Evolutionary conservation across 768 basidiomycete genomes (phyloP), one percentile per base, ranked within the genome.

Genomic region (Hygrophoropsis aurantiaca): DNA sequence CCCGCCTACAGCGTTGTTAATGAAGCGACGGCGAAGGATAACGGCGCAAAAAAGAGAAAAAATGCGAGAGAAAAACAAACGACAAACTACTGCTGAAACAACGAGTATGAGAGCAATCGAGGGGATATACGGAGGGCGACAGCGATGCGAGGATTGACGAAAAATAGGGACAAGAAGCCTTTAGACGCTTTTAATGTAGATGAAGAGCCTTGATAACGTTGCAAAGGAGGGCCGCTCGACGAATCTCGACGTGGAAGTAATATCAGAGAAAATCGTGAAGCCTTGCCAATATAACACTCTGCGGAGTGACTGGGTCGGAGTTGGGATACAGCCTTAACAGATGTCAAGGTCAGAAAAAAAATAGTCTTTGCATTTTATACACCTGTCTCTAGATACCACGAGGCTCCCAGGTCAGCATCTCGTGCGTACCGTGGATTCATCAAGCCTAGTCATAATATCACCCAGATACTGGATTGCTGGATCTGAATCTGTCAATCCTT

Each of bases 141-240:
- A 66, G 64, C 64, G 57, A 68, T 68, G 59, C 64, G 58, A 66
- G 57, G 59, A 55, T 44, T 65, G 47, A 51, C 53, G 64, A 38
- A 38, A 53, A 54, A 58, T 56, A 53, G 42, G 50, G 55, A 47
- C 39, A 55, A 57, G 46, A 53, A 55, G 56, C 49, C 46, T 66
- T 66, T 66, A 66, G 60, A 50, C 32, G 58, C 58, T 52, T 52
- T 44, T 66, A 66, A 66, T 64, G 59, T 65, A 64, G 50, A 51
- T 53, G 54, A 40, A 26, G 49, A 40, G 38, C 33, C 32, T 39
- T 44, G 40, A 46, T 27, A 38, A 35, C 20, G 46, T 27, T 16
- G 33, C 16, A 23, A 45, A 43, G 27, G 51, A 44, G 34, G 46
- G 53, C 33, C 35, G 34, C 33, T 34, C 46, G 36, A 52, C 47